Conservation (phyloP, 2,329 filamentous ascomycete species). For the Raffaelea albimanens region DNA sequence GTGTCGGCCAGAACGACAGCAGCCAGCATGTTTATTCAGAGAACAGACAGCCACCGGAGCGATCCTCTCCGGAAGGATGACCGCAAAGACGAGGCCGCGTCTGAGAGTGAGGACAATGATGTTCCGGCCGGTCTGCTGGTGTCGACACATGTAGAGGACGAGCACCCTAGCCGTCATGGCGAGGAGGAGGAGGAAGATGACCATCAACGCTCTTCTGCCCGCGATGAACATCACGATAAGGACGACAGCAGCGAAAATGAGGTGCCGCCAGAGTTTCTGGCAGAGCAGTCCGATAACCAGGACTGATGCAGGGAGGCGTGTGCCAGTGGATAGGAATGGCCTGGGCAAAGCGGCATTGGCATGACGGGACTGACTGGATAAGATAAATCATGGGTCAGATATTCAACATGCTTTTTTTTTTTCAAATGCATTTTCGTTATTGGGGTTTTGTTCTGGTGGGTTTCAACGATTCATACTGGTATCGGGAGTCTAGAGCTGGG, state of each 20-base stretch:
- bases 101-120: slow-evolving; percentile 28
- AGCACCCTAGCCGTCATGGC: slow-evolving; percentile 21
- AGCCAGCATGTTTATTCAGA: not conserved
- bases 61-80: too few relatives aligned
- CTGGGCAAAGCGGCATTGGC: too few relatives aligned
- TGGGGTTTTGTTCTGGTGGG: too few relatives aligned
- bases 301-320: not conserved
- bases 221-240: slow-evolving; percentile 9
- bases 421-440: too few relatives aligned
- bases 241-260: slow-evolving; percentile 34
- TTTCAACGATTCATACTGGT: too few relatives aligned
- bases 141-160: slow-evolving; percentile 19
- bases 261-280: slow-evolving; percentile 42
- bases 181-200: slow-evolving; percentile 13
- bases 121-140: slow-evolving; percentile 32
- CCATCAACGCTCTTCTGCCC: not conserved
- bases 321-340: not conserved
- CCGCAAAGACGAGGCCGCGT: slow-evolving; percentile 14
- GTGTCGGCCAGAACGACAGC: slow-evolving; percentile 4
- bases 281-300: slow-evolving; percentile 26
- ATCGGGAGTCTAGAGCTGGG: too few relatives aligned
- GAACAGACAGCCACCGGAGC: not conserved
- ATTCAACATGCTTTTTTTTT: too few relatives aligned
- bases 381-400: too few relatives aligned
- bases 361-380: too few relatives aligned